Evolutionary conservation across 202 grass and related monocot species (phyloP).

Genomic region (Zoysia matrella): DNA sequence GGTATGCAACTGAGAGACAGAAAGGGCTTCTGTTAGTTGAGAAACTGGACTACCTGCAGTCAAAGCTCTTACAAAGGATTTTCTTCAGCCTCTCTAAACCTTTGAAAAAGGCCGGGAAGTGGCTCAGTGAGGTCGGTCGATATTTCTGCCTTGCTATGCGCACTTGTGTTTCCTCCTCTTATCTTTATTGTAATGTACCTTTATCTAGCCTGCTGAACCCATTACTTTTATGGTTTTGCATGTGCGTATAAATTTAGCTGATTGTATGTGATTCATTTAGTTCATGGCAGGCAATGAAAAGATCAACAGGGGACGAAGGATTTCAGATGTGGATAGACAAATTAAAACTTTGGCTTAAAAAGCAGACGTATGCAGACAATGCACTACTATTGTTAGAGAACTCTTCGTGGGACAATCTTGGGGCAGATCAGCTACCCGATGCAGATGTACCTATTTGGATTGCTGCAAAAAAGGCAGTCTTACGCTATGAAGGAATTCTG

Average conservation of each 20-base stretch:
- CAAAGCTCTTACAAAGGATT: constrained; percentile 76
- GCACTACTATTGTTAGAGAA: constrained; percentile 50
- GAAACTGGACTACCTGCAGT: constrained; percentile 93
- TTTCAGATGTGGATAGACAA: constrained; percentile 84
- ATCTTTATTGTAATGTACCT: not conserved
- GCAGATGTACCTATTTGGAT: constrained; percentile 89
- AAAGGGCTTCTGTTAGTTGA: constrained; percentile 80
- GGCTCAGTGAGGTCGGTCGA: constrained; percentile 78
- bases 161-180: not conserved
- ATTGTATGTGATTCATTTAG: constrained; percentile 65
- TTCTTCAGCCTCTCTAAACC: constrained; percentile 86
- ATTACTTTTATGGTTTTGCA: not conserved
- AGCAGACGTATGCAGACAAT: constrained; percentile 75
- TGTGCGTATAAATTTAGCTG: constrained; percentile 29
- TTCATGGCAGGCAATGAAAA: constrained; percentile 74
- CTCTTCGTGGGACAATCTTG: constrained; percentile 42
- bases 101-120: constrained; percentile 69
- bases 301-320: constrained; percentile 68
- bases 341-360: constrained; percentile 78
- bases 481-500: constrained; percentile 84
- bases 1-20: constrained; percentile 86
- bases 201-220: not conserved
- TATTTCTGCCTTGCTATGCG: constrained; percentile 12
- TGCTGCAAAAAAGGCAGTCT: constrained; percentile 85
- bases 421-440: constrained; percentile 58